Conservation (phyloP, 2,329 filamentous ascomycete species). For the Chaetomium sp. region DNA sequence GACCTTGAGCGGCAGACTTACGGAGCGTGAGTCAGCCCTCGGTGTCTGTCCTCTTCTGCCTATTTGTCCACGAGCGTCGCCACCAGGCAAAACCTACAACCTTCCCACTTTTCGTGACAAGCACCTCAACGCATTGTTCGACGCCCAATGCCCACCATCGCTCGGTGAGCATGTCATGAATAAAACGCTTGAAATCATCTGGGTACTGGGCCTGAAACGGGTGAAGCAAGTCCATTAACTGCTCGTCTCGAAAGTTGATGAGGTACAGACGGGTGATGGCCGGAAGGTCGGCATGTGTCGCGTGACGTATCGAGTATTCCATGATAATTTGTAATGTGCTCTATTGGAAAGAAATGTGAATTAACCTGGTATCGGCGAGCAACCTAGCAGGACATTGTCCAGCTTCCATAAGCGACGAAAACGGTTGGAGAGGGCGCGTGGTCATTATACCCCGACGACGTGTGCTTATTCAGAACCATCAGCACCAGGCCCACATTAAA, state of each 20-base stretch:
- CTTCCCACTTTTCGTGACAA: not conserved
- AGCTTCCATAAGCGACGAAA: not conserved
- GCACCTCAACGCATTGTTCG: not conserved
- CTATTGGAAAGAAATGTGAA: too few relatives aligned
- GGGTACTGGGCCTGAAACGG: not conserved
- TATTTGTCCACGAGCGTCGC: not conserved
- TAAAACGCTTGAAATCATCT: not conserved
- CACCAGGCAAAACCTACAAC: conserved; percentile 4
- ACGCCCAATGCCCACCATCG: not conserved
- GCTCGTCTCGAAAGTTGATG: not conserved
- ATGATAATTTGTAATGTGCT: too few relatives aligned
- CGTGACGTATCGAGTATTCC: not conserved
- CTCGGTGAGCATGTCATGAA: not conserved
- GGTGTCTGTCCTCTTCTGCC: not conserved
- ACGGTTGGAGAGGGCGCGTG: not conserved
- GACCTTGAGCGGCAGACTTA: not conserved
- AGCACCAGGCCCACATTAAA: not conserved
- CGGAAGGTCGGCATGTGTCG: not conserved
- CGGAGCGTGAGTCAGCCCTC: conserved; percentile 1
- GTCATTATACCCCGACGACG: not conserved
- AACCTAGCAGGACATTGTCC: too few relatives aligned
- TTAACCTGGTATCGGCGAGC: too few relatives aligned
- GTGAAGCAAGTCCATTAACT: not conserved
- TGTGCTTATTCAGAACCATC: not conserved
- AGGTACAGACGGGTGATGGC: not conserved